phyloP scores from a whole-genome alignment of 768 basidiomycete species.

The Panus rudis region DNA sequence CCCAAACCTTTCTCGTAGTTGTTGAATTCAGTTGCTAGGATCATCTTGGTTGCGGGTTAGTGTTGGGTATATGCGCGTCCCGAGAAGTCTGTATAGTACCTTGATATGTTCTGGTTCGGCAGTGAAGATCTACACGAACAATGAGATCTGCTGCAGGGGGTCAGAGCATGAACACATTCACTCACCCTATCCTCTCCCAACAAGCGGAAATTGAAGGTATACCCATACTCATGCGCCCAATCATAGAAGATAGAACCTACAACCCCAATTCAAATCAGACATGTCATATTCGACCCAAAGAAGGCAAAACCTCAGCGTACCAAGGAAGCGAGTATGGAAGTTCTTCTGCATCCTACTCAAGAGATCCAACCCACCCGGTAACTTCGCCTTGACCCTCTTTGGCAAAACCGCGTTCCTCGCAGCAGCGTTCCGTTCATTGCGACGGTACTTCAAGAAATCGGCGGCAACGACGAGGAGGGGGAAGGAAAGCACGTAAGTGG shows the following conservation, averaged over 20 bases:
- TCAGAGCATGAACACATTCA: neutral
- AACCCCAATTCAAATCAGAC: neutral
- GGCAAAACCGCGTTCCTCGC: slow-evolving; percentile 11
- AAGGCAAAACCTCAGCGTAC: slow-evolving; percentile 2
- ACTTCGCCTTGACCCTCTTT: slow-evolving; percentile 6
- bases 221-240: slow-evolving; percentile 12
- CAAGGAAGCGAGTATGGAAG: slow-evolving; percentile 1
- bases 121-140: slow-evolving; percentile 32
- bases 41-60: slow-evolving; percentile 21
- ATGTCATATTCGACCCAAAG: slow-evolving; percentile 5
- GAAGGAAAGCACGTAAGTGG: slow-evolving; percentile 12
- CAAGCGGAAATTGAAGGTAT: slow-evolving; percentile 17
- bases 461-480: slow-evolving; percentile 12
- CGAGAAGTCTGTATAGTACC: slow-evolving; percentile 14
- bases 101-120: slow-evolving; percentile 44
- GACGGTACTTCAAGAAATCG: no score
- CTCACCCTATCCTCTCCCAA: slow-evolving; percentile 34
- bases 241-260: slow-evolving; percentile 1
- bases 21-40: slow-evolving; percentile 39
- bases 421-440: slow-evolving; percentile 9
- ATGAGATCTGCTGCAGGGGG: neutral
- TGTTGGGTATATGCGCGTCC: neutral
- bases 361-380: slow-evolving; percentile 13
- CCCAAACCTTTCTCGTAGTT: slow-evolving; percentile 33
- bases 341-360: slow-evolving; percentile 1